phyloP scores from a whole-genome alignment of 2,329 filamentous ascomycete genomes.

The Aspergillus sp. region DNA sequence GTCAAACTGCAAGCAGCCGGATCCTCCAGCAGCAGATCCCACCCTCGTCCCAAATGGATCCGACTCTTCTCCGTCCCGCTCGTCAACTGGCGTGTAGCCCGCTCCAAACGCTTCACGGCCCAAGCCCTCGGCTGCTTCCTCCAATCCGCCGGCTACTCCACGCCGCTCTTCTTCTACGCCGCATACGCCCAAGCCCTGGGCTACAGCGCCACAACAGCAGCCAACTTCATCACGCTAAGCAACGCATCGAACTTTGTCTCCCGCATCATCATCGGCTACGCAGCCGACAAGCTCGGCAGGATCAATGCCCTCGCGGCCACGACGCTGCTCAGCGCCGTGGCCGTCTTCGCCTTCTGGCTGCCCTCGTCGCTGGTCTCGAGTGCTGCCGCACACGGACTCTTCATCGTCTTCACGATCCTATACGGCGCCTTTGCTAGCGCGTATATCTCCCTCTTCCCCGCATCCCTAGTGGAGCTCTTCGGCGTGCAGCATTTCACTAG shows the following conservation, averaged over 20 bases:
- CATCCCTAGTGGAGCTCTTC: constrained; percentile 44
- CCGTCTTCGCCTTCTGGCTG: constrained; percentile 31
- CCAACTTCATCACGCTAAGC: constrained; percentile 45
- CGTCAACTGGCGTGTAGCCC: constrained; percentile 33
- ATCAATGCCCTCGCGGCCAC: constrained; percentile 44
- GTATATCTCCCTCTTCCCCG: constrained; percentile 44
- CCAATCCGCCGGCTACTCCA: constrained; percentile 44
- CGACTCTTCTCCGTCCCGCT: constrained; percentile 22
- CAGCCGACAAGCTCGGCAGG: constrained; percentile 42
- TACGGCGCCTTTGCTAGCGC: constrained; percentile 44
- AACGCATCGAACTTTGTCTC: constrained; percentile 46
- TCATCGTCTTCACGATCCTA: constrained; percentile 35
- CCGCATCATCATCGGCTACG: constrained; percentile 41
- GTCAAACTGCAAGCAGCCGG: constrained; percentile 18
- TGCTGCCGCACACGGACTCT: constrained; percentile 27
- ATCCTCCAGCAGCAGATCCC: neutral
- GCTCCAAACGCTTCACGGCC: constrained; percentile 36
- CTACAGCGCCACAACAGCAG: constrained; percentile 37
- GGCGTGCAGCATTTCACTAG: constrained; percentile 40
- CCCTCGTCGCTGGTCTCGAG: constrained; percentile 25
- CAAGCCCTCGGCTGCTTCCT: constrained; percentile 41
- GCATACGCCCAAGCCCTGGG: constrained; percentile 45
- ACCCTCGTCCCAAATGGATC: neutral
- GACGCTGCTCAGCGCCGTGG: constrained; percentile 33
- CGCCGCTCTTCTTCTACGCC: constrained; percentile 44